A percentile compares a stretch with the other conserved stretches of the same genome.
phyloP scores from a whole-genome alignment of 169 alveolate species.

The Cryptosporidium ryanae region DNA sequence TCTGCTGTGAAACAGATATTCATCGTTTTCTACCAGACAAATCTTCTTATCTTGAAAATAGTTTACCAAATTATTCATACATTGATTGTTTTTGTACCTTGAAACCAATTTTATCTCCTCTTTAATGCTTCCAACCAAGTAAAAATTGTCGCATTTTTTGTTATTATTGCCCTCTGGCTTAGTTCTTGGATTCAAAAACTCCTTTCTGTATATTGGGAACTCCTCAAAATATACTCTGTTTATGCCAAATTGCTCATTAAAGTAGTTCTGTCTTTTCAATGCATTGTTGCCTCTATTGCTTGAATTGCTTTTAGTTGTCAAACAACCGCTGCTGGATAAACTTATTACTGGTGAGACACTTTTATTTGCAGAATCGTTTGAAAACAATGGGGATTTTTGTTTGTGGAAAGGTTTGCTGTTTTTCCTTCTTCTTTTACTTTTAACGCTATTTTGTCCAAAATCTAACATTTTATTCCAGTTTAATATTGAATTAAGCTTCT shows the following conservation, averaged over 20 bases:
- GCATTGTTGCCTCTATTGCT: too few species aligned
- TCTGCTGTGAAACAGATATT: conserved; percentile 54
- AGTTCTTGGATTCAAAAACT: conserved; percentile 18
- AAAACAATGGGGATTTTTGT: not conserved
- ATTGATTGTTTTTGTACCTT: not conserved
- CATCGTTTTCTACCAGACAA: conserved; percentile 41
- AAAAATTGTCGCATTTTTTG: too few species aligned
- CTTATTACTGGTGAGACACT: too few species aligned
- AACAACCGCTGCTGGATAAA: too few species aligned
- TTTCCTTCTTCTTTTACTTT: conserved; percentile 46
- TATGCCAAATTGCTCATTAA: conserved; percentile 9
- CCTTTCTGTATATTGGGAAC: conserved; percentile 57
- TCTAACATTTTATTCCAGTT: conserved; percentile 11
- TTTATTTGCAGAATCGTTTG: not conserved
- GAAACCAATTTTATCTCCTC: conserved; percentile 21
- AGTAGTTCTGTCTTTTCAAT: not conserved
- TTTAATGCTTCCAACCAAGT: not conserved
- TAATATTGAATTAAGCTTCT: not conserved
- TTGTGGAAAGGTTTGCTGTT: conserved; percentile 5
- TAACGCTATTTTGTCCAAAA: conserved; percentile 12
- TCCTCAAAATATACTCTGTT: conserved; percentile 63
- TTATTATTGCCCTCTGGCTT: not conserved
- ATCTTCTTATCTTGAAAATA: conserved; percentile 25
- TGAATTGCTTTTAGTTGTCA: too few species aligned
- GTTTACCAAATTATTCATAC: not conserved